Evolutionary conservation across 371 early-diverging fungal genomes (phyloP), one percentile per base, ranked within the genome.

Genomic region (Mucor velutinosus): DNA sequence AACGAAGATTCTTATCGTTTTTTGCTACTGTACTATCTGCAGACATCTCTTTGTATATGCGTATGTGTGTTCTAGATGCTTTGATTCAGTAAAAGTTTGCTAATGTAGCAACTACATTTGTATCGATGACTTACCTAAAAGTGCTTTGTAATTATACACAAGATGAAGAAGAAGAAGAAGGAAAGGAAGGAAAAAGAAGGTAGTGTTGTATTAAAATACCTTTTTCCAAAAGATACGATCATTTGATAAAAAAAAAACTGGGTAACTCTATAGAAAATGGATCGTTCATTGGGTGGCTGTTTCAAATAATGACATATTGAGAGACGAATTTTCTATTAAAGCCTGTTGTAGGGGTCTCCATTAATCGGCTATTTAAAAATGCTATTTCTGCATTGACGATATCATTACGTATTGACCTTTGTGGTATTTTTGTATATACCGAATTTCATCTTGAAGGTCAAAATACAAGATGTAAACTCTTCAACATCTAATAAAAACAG

Each of bases 1-100:
- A 86, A 25, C 95, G 90, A 58, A 82, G 76, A 47, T 80, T 76
- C 41, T 74, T 76, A 32, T 76, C 71, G 25, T 74, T 67, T 64
- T 69, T 60, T 23, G 63, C 49, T 35, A 63, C 63, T 33, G 55
- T 63, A 30, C 30, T 65, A 53, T 70, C 70, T 15, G 62, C 43
- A 39, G 67, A 55, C 65, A 70, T 69, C 15, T 51, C 43, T 37
- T 4, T 61, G 14, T 45, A n/a, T 19, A 10, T 23, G 7, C 10
- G 51, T 12, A 8, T 51, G 25, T 23, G 5, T 51, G 12, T 12
- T 43, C 23, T 64, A 35, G 56, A 25, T 32, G 17, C 21, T 25
- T 27, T 29, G 29, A 25, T 7, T 53, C 10, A 49, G 23, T 49
- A 49, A 29, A 33, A n/a, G 33, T 33, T 37, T 37, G 14, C 14